phyloP scores from a whole-genome alignment of 2,329 filamentous ascomycete genomes.

The Colletotrichum sp. region DNA sequence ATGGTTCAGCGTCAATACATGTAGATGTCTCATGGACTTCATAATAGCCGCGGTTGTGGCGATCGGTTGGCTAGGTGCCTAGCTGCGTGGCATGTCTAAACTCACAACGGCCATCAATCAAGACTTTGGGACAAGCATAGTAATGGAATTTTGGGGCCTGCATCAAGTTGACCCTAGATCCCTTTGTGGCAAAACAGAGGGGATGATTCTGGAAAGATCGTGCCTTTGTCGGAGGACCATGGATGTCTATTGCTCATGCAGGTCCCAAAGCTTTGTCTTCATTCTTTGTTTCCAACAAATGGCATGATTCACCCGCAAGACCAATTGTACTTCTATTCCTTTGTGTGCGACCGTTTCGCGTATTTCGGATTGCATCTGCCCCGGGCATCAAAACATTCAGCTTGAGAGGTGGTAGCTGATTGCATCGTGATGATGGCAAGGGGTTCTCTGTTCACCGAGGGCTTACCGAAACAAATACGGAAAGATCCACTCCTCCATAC shows the following conservation, averaged over 20 bases:
- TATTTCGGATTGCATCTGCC: fast-evolving
- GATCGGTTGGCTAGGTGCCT: background rate
- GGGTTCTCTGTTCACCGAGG: background rate
- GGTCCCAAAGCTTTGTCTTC: background rate
- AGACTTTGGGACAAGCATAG: background rate
- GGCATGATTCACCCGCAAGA: background rate
- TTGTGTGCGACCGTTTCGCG: background rate
- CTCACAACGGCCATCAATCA: background rate
- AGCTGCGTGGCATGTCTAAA: fast-evolving
- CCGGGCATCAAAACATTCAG: fast-evolving
- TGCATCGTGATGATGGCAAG: background rate
- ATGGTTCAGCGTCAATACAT: background rate
- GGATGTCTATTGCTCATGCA: background rate
- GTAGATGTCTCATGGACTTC: background rate
- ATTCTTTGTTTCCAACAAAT: background rate
- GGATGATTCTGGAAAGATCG: background rate
- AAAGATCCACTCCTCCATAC: too few relatives aligned
- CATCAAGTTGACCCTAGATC: background rate
- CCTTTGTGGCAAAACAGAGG: background rate
- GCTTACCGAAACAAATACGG: background rate
- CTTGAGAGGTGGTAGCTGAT: background rate
- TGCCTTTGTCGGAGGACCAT: background rate
- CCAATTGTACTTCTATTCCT: background rate
- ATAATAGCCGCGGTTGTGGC: background rate
- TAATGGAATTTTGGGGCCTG: background rate